Conservation (phyloP, 495 filamentous ascomycete genomes). For the Cudoniella acicularis region DNA sequence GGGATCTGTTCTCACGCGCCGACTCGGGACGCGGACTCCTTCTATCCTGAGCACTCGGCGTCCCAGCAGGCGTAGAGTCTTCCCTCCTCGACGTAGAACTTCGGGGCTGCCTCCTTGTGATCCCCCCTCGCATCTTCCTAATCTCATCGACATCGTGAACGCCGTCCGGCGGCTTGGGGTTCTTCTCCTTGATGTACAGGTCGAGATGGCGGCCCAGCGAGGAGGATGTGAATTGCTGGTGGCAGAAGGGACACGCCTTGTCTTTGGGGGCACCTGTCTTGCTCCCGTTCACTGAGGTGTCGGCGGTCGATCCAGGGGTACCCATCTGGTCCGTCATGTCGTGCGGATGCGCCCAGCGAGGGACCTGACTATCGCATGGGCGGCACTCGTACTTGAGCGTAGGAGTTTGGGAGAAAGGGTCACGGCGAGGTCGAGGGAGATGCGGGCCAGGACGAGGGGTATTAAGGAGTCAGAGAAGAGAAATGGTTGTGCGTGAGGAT, state of each 20-base stretch:
- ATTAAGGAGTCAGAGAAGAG: background rate
- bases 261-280: slow-evolving; percentile 59
- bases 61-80: slow-evolving; percentile 39
- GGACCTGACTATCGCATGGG: slow-evolving; percentile 14
- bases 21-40: slow-evolving; percentile 18
- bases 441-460: background rate
- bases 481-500: background rate
- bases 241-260: slow-evolving; percentile 78
- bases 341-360: background rate
- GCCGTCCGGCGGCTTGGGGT: slow-evolving; percentile 77
- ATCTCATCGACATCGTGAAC: slow-evolving; percentile 87
- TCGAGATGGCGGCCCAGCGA: slow-evolving; percentile 91
- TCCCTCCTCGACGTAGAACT: slow-evolving; percentile 53
- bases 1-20: slow-evolving; percentile 20
- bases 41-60: slow-evolving; percentile 28
- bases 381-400: background rate
- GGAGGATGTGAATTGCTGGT: slow-evolving; percentile 83
- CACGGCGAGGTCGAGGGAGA: no score
- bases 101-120: slow-evolving; percentile 77
- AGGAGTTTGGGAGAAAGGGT: no score
- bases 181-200: slow-evolving; percentile 83
- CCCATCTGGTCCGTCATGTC: slow-evolving; percentile 24
- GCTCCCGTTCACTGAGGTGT: slow-evolving; percentile 31
- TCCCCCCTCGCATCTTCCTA: slow-evolving; percentile 69
- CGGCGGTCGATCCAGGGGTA: slow-evolving; percentile 49